Evolutionary conservation across 2,329 filamentous ascomycete genomes (phyloP), one percentile per base, ranked within the genome.

Genomic region (Cercospora beticola): DNA sequence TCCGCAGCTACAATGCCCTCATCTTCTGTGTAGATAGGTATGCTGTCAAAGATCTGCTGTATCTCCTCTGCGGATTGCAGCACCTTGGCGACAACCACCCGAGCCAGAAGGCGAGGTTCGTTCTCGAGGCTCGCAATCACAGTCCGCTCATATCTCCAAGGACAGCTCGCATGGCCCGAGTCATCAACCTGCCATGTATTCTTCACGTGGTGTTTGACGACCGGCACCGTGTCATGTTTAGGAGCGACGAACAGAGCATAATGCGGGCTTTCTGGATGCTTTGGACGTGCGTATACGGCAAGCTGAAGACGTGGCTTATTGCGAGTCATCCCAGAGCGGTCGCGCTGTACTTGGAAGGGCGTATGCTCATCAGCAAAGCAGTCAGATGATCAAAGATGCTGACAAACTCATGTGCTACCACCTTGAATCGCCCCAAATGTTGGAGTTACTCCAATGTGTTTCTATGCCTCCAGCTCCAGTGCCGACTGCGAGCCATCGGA

Each of bases 291-390:
- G 66, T 76, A 76, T 36, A 76, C 65, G 26, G 71, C 71, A 12
- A 75, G 71, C 33, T 74, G 67, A 16, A 74, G 64, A 14, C 73
- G 72, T 6, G 68, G 72, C 64, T 74, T 73, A 64, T 73, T 72
- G 30, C 67, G 67, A 28, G 28, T 31, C 54, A 57, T 57, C 5
- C 14, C 54, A 57, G 54, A 28, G 23, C 12, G 12, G 54, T 31
- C 54, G 8, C 26, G 54, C 54, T 52, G 46, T 23, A 12, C 46
- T 52, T 21, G 7, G 6, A 21, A 23, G 46, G 46, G 46, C 46
- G 46, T 23, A 52, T 52, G 46, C 46, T 26, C 46, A 52, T 21
- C n/a, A 18, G n/a, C 43, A 21, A 7, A 49, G 43, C 36, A 7
- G n/a, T 5, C 36, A 21, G 43, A 49, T 14, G 43, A 49, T 49